These are phyloP conservation scores for Guyanaporus albipodus DNA, from an alignment of 768 basidiomycete species.

Conservation along the genomic window DNA sequence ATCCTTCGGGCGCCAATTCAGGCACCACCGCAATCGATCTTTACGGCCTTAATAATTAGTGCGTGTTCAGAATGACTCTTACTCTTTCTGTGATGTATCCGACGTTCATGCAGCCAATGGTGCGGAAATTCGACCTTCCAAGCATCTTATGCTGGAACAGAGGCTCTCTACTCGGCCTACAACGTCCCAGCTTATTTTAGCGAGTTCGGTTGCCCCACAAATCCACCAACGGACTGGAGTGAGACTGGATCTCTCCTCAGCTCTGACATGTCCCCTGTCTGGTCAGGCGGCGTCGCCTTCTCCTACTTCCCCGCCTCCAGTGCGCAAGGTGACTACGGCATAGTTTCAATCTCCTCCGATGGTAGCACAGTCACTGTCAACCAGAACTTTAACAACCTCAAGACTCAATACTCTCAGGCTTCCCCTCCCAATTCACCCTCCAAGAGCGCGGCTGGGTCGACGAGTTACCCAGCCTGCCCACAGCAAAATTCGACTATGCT, in stretches of 20 bases:
- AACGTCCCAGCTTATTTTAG: conserved; percentile 88
- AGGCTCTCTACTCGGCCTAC: conserved; percentile 54
- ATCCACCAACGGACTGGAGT: conserved; percentile 67
- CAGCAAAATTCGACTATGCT: conserved; percentile 52
- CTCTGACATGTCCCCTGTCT: conserved; percentile 67
- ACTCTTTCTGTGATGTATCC: neutral
- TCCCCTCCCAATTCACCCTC: conserved; percentile 63
- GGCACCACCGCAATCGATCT: conserved; percentile 71
- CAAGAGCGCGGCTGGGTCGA: conserved; percentile 47
- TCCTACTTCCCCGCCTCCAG: conserved; percentile 85
- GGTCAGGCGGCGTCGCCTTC: conserved; percentile 88
- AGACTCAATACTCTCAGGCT: conserved; percentile 54
- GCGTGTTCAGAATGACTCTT: conserved; percentile 29
- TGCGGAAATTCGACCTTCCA: conserved; percentile 66
- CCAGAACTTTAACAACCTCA: conserved; percentile 64
- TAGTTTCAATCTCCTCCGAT: conserved; percentile 72
- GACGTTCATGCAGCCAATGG: conserved; percentile 57
- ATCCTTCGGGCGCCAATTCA: conserved; percentile 48
- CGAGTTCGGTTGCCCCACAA: conserved; percentile 75
- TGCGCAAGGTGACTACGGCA: conserved; percentile 73
- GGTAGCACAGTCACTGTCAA: conserved; percentile 61
- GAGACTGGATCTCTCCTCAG: conserved; percentile 74
- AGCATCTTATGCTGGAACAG: conserved; percentile 51
- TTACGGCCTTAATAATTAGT: conserved; percentile 88
- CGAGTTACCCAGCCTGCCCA: conserved; percentile 60